These are phyloP conservation scores for Metahyphopichia silvanorum DNA, from an alignment of 805 yeast species.

Conservation along the genomic window DNA sequence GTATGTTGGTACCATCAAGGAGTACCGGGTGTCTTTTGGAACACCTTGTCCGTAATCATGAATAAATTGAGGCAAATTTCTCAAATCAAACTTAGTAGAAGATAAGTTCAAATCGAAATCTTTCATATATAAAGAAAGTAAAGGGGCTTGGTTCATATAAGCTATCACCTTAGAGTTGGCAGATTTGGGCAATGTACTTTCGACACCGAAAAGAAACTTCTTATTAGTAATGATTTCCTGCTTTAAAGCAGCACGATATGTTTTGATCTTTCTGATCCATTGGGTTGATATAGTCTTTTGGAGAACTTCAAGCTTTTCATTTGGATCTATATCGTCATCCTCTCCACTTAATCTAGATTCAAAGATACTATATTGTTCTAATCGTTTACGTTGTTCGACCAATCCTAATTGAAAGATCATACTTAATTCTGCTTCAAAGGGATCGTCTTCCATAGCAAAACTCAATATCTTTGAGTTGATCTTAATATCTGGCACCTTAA, in stretches of 20 bases:
- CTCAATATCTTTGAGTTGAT: conserved; percentile 22
- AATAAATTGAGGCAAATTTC: conserved; percentile 56
- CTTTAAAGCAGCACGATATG: conserved; percentile 37
- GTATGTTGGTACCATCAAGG: conserved; percentile 64
- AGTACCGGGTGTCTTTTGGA: conserved; percentile 66
- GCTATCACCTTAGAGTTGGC: conserved; percentile 24
- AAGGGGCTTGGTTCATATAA: conserved; percentile 32
- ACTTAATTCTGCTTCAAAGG: conserved; percentile 37
- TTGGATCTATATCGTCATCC: conserved; percentile 19
- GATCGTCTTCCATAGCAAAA: conserved; percentile 43
- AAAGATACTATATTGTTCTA: conserved; percentile 26
- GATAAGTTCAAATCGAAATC: conserved; percentile 21
- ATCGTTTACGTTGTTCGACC: conserved; percentile 36
- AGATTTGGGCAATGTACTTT: conserved; percentile 11
- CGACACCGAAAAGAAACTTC: conserved; percentile 34
- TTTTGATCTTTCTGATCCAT: conserved; percentile 68
- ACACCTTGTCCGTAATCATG: conserved; percentile 77
- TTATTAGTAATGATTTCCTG: conserved; percentile 35
- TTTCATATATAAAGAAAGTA: conserved; percentile 27
- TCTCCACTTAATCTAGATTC: conserved; percentile 8
- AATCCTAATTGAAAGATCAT: conserved; percentile 42
- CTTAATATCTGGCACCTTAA: conserved; percentile 24
- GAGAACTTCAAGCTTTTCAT: conserved; percentile 24
- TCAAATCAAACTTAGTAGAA: conserved; percentile 23
- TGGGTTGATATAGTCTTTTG: conserved; percentile 51